These are phyloP conservation scores for Stagonosporopsis cucurbitacearum DNA, from an alignment of 2,329 filamentous ascomycete genomes.

Conservation along the genomic window DNA sequence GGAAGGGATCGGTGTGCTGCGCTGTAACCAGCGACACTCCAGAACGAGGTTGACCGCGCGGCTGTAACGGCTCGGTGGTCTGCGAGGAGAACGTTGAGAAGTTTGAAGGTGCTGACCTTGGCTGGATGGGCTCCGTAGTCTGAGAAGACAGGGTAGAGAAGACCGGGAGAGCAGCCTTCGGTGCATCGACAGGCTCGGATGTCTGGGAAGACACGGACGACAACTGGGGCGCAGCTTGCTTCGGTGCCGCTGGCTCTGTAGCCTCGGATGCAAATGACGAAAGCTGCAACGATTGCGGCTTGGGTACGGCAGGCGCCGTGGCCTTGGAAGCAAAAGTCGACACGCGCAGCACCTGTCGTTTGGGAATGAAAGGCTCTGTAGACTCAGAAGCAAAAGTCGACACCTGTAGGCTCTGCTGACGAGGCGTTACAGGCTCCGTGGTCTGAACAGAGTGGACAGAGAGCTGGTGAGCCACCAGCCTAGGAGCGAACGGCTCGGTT, in stretches of 20 bases:
- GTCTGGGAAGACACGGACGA: slow-evolving; percentile 27
- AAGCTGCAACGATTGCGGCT: slow-evolving; percentile 18
- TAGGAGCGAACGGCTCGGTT: slow-evolving; percentile 2
- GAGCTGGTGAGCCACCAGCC: slow-evolving; percentile 10
- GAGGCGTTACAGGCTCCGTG: slow-evolving; percentile 28
- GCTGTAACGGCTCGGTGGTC: slow-evolving; percentile 36
- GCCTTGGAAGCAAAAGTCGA: slow-evolving; percentile 29
- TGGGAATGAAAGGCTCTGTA: slow-evolving; percentile 27
- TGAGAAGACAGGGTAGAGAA: slow-evolving; percentile 30
- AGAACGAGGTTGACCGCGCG: slow-evolving; percentile 22
- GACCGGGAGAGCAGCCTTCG: slow-evolving; percentile 18
- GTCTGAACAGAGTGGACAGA: slow-evolving; percentile 25
- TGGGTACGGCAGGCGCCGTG: slow-evolving; percentile 33
- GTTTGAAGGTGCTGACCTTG: slow-evolving; percentile 20
- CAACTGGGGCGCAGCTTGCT: slow-evolving; percentile 6
- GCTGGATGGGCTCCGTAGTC: slow-evolving; percentile 29
- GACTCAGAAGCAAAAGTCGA: slow-evolving; percentile 27
- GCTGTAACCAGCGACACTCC: slow-evolving; percentile 33
- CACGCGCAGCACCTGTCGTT: slow-evolving; percentile 25
- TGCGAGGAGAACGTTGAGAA: slow-evolving; percentile 33
- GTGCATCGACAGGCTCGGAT: slow-evolving; percentile 33
- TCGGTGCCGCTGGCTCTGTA: slow-evolving; percentile 32
- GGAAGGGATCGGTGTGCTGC: slow-evolving; percentile 42
- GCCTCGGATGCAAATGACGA: slow-evolving; percentile 30
- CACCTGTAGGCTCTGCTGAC: slow-evolving; percentile 24